phyloP scores from a whole-genome alignment of 2,329 filamentous ascomycete genomes.

The Teratosphaeria pseudoeucalypti region DNA sequence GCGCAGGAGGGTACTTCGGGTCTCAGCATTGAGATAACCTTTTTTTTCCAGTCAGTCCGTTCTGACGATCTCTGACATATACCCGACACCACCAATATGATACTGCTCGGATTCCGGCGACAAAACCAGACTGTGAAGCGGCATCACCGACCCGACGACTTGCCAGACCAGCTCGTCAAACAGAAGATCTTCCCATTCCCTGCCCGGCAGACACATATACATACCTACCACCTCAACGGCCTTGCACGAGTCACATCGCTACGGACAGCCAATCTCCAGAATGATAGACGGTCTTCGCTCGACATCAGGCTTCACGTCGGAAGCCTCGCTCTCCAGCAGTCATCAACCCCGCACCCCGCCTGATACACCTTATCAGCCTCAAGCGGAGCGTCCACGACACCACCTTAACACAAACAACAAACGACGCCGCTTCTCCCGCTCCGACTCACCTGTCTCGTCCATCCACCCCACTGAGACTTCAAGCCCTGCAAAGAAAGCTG shows the following conservation, averaged over 20 bases:
- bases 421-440: conserved; percentile 12
- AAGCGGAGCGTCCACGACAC: not conserved
- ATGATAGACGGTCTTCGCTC: conserved; percentile 13
- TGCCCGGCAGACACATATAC: not conserved
- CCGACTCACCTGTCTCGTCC: conserved; percentile 25
- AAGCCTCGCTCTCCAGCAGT: conserved; percentile 1
- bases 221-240: not conserved
- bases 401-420: conserved; percentile 9
- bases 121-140: conserved; percentile 21
- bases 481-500: conserved; percentile 21
- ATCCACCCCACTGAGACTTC: conserved; percentile 28
- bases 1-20: not conserved
- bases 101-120: conserved; percentile 15
- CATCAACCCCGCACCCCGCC: conserved; percentile 18
- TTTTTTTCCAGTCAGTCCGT: not conserved
- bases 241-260: not conserved
- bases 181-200: not conserved
- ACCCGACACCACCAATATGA: conserved; percentile 16
- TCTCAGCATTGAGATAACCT: not conserved
- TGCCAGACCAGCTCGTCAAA: conserved; percentile 18
- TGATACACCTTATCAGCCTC: conserved; percentile 15
- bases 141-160: conserved; percentile 17
- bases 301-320: conserved; percentile 13
- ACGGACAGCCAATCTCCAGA: conserved; percentile 1
- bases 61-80: not conserved